Percentiles rank a stretch among this genome's conserved stretches.
Conservation (phyloP, 129 eudicot genomes). For the Centrapalus pauciflorus region DNA sequence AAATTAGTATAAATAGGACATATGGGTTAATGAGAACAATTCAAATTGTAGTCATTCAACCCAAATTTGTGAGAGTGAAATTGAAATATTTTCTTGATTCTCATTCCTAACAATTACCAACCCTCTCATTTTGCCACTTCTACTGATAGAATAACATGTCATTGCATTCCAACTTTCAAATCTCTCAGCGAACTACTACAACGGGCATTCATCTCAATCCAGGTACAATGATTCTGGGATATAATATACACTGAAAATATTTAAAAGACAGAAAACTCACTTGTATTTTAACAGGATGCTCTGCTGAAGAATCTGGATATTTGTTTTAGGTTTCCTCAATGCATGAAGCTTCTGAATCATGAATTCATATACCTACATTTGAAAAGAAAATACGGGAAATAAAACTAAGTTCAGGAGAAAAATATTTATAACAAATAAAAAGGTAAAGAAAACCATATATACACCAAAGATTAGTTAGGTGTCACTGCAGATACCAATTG, state of each 20-base stretch:
- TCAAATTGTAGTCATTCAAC: no score
- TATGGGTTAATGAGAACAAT: no score
- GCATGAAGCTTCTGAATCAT: slow-evolving; percentile 96
- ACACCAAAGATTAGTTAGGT: no score
- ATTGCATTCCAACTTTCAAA: background rate
- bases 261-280: slow-evolving; percentile 43
- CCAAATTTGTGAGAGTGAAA: no score
- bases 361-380: slow-evolving; percentile 73
- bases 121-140: no score
- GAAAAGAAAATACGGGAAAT: background rate
- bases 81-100: no score
- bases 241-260: slow-evolving; percentile 1
- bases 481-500: no score
- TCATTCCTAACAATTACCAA: no score
- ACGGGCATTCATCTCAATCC: background rate
- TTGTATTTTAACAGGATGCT: slow-evolving; percentile 92
- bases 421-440: no score
- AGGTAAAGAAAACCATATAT: no score
- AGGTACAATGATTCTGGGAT: background rate
- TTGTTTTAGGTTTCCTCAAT: slow-evolving; percentile 95
- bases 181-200: slow-evolving; percentile 3
- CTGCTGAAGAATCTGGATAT: slow-evolving; percentile 96
- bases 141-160: background rate
- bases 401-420: background rate
- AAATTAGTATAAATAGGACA: no score